phyloP scores from a whole-genome alignment of 148 eudicot species.

The Cornus suecica region DNA sequence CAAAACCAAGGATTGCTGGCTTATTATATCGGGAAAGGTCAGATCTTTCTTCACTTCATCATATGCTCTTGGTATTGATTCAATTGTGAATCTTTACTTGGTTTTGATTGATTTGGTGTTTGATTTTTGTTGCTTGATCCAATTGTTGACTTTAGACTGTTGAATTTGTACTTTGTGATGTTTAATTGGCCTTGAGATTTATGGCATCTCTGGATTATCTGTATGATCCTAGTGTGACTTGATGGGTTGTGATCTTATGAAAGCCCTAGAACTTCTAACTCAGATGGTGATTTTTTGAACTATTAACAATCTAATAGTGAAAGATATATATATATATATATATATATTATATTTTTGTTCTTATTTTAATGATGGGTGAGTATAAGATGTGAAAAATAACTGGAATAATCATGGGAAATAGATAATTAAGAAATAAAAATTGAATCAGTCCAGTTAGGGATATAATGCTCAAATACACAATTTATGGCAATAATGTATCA shows the following conservation, averaged over 20 bases:
- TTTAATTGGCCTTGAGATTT: too few species aligned
- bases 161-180: too few species aligned
- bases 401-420: too few species aligned
- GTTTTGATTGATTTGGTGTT: not conserved
- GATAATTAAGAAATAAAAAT: too few species aligned
- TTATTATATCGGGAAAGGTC: slow-evolving; percentile 47
- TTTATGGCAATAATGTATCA: not conserved
- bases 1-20: slow-evolving; percentile 50
- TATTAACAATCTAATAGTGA: not conserved
- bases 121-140: not conserved
- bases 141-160: too few species aligned
- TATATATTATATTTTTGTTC: too few species aligned
- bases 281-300: not conserved
- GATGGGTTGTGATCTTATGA: not conserved
- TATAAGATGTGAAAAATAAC: not conserved
- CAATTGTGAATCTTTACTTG: not conserved
- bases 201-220: too few species aligned
- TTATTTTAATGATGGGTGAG: not conserved
- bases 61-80: not conserved
- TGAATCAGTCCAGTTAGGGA: not conserved
- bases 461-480: not conserved
- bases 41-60: slow-evolving; percentile 10
- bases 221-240: not conserved
- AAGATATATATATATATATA: too few species aligned
- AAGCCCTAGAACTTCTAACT: not conserved